Base-by-base conservation (phyloP, 352 stramenopile species). In the Globisporangium viniferum region DNA sequence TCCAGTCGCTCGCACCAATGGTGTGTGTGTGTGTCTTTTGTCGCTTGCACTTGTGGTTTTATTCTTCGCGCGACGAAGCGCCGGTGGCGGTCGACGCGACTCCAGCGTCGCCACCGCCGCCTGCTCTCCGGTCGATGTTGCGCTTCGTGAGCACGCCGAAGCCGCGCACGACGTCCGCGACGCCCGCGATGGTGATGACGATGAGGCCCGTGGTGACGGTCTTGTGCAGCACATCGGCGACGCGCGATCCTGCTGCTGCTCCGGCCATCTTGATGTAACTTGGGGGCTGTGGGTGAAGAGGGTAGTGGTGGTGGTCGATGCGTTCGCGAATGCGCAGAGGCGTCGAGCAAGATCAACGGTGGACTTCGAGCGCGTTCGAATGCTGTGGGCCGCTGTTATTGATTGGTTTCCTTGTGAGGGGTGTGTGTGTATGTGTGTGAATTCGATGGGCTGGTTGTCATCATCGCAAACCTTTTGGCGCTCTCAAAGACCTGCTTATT, bases 171-270 rank as follows among this genome's bases (percentile, higher is more conserved):
- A 96, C 85, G 74, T 96, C 88, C 24, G 78, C 86, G 64, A 92
- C 67, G 5, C 81, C 78, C 41, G 88, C 82, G 56, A 80, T 74
- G 35, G 88, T 94, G 57, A 88, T 70, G 33, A 89, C 62, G 46
- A 93, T 68, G 56, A 96, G 85, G 2, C 88, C 86, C 72, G 86
- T 81, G 64, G 86, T 82, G 60, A 92, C 82, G 31, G 84, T 83
- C 82, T 96, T 96, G 73, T 96, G 84, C 48, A 87, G 71, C 53
- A 93, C 80, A 73, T 96, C 85, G 48, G 83, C 81, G 31, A 88
- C 75, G 66, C 82, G 81, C 55, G 77, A 73, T 53, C 76, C 74
- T 56, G 75, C 63, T 68, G 71, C 51, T 65, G 76, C 79, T 56
- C 61, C 71, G 3, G 41, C 41, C 70, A 65, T 69, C 27, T 35